Conservation (phyloP, 495 filamentous ascomycete species). For the Hamigera avellanea region DNA sequence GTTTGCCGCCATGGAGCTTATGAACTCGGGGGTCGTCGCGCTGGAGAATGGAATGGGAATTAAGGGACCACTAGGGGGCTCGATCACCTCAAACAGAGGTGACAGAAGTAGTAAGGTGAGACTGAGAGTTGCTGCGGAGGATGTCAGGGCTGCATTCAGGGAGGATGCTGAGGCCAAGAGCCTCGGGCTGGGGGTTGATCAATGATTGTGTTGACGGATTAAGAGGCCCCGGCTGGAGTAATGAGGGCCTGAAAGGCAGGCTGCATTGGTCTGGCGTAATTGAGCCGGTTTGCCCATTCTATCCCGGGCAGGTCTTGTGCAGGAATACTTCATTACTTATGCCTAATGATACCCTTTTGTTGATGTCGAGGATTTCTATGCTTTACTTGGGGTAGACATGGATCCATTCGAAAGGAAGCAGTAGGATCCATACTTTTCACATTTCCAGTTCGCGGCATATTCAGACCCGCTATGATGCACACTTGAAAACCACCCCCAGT, state of each 20-base stretch:
- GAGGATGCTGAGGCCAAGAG: constrained; percentile 81
- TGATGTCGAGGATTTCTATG: too few relatives aligned
- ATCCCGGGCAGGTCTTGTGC: too few relatives aligned
- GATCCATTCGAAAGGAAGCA: too few relatives aligned
- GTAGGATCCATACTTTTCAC: too few relatives aligned
- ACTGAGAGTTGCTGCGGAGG: constrained; percentile 77
- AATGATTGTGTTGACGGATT: constrained; percentile 13
- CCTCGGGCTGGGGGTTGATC: constrained; percentile 42
- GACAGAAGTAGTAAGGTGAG: constrained; percentile 81
- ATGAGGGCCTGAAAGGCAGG: too few relatives aligned
- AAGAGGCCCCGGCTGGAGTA: too few relatives aligned
- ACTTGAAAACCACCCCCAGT: too few relatives aligned
- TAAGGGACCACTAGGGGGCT: constrained; percentile 17
- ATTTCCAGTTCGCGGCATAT: too few relatives aligned
- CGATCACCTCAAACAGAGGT: constrained; percentile 43
- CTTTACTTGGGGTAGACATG: too few relatives aligned
- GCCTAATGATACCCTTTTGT: background rate
- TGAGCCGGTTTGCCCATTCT: background rate
- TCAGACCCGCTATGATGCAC: too few relatives aligned
- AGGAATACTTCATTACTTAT: background rate
- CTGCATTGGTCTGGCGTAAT: background rate
- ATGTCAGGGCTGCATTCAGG: constrained; percentile 73
- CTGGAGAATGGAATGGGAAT: constrained; percentile 48
- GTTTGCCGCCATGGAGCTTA: constrained; percentile 64
- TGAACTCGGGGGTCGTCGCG: constrained; percentile 77